Evolutionary conservation across 2,329 filamentous ascomycete genomes (phyloP).

Genomic region (Didymella pomorum): DNA sequence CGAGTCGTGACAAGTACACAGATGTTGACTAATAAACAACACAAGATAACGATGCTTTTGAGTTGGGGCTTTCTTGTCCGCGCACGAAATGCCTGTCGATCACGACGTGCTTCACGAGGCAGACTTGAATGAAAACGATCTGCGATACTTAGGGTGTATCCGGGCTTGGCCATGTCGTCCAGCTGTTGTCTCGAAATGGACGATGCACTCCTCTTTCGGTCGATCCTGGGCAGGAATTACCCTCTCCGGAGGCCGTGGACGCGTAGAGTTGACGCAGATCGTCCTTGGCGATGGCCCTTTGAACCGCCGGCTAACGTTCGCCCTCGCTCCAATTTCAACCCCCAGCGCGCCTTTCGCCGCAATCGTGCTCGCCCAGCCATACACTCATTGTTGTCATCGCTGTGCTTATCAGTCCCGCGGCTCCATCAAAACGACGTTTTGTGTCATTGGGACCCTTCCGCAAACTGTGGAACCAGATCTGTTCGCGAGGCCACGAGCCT

Average conservation of each 20-base stretch:
- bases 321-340: slow-evolving; percentile 6
- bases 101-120: slow-evolving; percentile 4
- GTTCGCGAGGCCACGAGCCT: not conserved
- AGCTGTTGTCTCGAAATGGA: slow-evolving; percentile 3
- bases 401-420: not conserved
- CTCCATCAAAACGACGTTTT: not conserved
- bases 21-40: not conserved
- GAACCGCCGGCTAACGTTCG: slow-evolving; percentile 4
- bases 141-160: slow-evolving; percentile 9
- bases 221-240: slow-evolving; percentile 6
- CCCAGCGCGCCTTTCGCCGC: slow-evolving; percentile 3
- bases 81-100: slow-evolving; percentile 16
- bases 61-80: slow-evolving; percentile 5
- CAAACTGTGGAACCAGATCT: not conserved
- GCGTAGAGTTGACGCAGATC: slow-evolving; percentile 13
- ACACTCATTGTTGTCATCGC: not conserved
- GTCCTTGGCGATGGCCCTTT: slow-evolving; percentile 16
- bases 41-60: slow-evolving; percentile 5
- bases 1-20: slow-evolving; percentile 1
- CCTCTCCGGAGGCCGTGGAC: not conserved
- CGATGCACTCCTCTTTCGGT: slow-evolving; percentile 4
- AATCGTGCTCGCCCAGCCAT: slow-evolving; percentile 3
- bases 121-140: slow-evolving; percentile 8
- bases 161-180: slow-evolving; percentile 14
- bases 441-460: not conserved